Percentiles rank a stretch among this genome's conserved stretches.
Conservation (phyloP, 176 grass and related monocot species). For the Oryza coarctata region DNA sequence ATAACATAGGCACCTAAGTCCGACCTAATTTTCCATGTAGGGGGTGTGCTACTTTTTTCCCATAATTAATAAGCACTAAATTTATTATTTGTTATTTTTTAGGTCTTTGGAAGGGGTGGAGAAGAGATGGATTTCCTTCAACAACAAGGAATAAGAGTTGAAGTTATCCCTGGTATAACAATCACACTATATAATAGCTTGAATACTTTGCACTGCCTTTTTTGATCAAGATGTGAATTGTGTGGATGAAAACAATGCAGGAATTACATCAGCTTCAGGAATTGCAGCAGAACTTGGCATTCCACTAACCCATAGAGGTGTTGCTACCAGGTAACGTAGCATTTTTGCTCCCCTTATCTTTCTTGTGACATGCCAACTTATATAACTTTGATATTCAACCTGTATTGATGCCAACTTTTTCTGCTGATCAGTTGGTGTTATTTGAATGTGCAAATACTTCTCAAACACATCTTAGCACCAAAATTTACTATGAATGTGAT, state of each 20-base stretch:
- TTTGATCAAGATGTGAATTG: neutral
- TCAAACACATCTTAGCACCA: conserved; percentile 2
- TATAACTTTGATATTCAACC: neutral
- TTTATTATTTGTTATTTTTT: neutral
- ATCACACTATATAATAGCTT: neutral
- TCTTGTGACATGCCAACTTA: neutral
- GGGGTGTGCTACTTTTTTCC: neutral
- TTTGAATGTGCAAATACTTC: neutral
- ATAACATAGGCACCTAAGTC: neutral
- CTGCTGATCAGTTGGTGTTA: neutral
- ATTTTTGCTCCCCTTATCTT: neutral
- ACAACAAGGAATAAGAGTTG: conserved; percentile 86
- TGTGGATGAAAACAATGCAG: conserved; percentile 38
- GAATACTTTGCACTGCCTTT: conserved; percentile 9
- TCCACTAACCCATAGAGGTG: conserved; percentile 86
- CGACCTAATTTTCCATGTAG: neutral
- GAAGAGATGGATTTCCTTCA: conserved; percentile 99
- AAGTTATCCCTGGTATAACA: conserved; percentile 84
- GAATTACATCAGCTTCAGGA: conserved; percentile 96
- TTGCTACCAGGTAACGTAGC: conserved; percentile 73
- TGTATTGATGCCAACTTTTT: neutral
- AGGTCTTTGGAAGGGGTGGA: conserved; percentile 98
- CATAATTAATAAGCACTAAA: neutral
- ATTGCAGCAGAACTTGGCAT: conserved; percentile 96
- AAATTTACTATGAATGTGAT: conserved; percentile 11